These are phyloP conservation scores for Fusarium sp. DNA, from an alignment of 2,329 filamentous ascomycete genomes.

Conservation along the genomic window DNA sequence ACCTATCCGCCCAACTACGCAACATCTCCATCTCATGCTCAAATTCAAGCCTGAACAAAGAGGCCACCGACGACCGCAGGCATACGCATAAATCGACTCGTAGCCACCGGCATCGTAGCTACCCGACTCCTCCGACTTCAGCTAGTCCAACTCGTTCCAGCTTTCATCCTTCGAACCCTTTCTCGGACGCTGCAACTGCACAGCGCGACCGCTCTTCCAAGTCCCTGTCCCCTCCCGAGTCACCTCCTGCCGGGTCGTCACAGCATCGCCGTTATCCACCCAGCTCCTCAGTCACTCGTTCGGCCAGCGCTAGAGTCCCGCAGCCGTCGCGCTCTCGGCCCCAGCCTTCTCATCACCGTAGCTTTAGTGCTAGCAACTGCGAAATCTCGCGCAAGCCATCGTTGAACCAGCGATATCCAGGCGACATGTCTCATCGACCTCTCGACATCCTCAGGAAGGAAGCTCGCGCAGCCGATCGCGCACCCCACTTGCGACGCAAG, in stretches of 20 bases:
- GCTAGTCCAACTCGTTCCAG: slow-evolving; percentile 65
- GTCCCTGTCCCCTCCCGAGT: slow-evolving; percentile 38
- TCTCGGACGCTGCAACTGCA: slow-evolving; percentile 43
- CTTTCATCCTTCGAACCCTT: slow-evolving; percentile 65
- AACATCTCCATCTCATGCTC: slow-evolving; percentile 36
- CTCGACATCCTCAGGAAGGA: slow-evolving; percentile 78
- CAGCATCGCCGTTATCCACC: slow-evolving; percentile 43
- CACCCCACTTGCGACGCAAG: slow-evolving; percentile 77
- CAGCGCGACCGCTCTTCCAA: slow-evolving; percentile 36
- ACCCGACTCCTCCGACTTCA: slow-evolving; percentile 69
- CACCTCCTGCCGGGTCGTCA: slow-evolving; percentile 33
- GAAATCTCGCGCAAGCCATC: slow-evolving; percentile 36
- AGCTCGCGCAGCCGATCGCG: slow-evolving; percentile 75
- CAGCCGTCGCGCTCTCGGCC: slow-evolving; percentile 22
- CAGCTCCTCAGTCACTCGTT: slow-evolving; percentile 53
- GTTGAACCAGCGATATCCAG: slow-evolving; percentile 67
- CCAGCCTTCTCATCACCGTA: slow-evolving; percentile 38
- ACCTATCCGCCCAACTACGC: slow-evolving; percentile 40
- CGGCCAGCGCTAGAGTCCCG: slow-evolving; percentile 46
- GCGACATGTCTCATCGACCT: slow-evolving; percentile 76
- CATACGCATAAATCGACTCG: slow-evolving; percentile 21
- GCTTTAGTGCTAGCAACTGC: slow-evolving; percentile 40
- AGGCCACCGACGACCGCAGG: slow-evolving; percentile 9
- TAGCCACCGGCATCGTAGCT: slow-evolving; percentile 29
- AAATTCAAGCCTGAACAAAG: slow-evolving; percentile 26